Evolutionary conservation across 805 yeast genomes (phyloP).

Genomic region (Candida nonsorbophila): DNA sequence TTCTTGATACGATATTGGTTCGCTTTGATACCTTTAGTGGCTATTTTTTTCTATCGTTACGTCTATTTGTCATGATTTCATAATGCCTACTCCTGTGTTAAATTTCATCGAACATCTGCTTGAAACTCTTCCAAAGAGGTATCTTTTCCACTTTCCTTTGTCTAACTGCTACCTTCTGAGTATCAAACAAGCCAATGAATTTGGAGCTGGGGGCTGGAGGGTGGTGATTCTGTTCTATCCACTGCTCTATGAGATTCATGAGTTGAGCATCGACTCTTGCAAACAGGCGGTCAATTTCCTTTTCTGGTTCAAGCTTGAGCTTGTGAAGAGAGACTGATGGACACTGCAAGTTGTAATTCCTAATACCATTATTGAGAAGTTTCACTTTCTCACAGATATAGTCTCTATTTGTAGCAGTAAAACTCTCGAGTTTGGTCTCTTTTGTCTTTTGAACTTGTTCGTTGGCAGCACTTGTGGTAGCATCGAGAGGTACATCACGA

Average conservation of each 20-base stretch:
- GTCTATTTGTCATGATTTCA: too few species aligned
- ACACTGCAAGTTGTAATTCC: conserved; percentile 33
- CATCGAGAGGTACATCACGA: not conserved
- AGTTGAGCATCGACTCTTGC: conserved; percentile 4
- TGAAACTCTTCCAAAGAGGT: conserved; percentile 24
- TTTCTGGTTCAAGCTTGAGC: conserved; percentile 23
- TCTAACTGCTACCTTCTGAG: conserved; percentile 6
- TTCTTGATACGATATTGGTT: too few species aligned
- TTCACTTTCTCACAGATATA: conserved; percentile 18
- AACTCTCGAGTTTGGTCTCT: not conserved
- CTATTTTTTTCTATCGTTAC: too few species aligned
- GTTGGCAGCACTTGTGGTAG: conserved; percentile 1
- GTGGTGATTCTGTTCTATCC: too few species aligned
- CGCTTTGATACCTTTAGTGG: too few species aligned
- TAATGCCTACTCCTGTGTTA: too few species aligned
- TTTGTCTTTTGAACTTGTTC: conserved; percentile 3
- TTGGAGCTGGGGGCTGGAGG: too few species aligned
- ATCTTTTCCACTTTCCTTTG: conserved; percentile 16
- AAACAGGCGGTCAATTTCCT: conserved; percentile 18
- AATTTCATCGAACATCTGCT: conserved; percentile 17
- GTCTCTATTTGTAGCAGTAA: conserved; percentile 2
- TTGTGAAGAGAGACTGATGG: conserved; percentile 35
- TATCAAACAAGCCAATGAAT: conserved; percentile 10
- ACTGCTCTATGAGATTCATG: too few species aligned
- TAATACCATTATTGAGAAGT: conserved; percentile 17